These are phyloP conservation scores for Plasmopara muralis DNA, from an alignment of 352 stramenopile genomes.

Conservation along the genomic window DNA sequence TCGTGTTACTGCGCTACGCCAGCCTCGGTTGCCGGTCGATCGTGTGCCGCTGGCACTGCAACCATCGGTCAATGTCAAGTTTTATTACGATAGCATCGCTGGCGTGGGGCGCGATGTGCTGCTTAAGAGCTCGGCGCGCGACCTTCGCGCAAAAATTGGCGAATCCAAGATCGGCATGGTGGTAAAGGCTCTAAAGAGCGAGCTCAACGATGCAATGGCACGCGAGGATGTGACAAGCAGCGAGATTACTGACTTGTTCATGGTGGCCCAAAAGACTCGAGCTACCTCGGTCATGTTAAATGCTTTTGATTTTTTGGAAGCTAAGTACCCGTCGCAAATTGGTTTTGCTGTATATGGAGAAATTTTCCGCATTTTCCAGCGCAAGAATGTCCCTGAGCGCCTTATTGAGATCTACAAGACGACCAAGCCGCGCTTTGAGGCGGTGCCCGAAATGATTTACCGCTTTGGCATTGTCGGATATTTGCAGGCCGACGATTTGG, in stretches of 20 bases:
- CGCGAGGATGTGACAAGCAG: constrained; percentile 36
- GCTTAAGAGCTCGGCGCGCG: constrained; percentile 29
- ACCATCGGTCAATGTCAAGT: constrained; percentile 1
- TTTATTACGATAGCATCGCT: constrained; percentile 37
- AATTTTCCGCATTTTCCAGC: constrained; percentile 44
- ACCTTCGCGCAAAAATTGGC: constrained; percentile 35
- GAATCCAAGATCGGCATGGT: constrained; percentile 26
- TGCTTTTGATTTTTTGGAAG: constrained; percentile 40
- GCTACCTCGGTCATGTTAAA: constrained; percentile 41
- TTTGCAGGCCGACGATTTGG: constrained; percentile 43
- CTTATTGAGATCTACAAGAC: constrained; percentile 46
- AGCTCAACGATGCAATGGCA: constrained; percentile 28
- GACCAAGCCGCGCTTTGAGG: constrained; percentile 34
- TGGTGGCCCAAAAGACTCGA: constrained; percentile 43
- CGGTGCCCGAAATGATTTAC: constrained; percentile 61
- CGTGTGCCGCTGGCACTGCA: no score
- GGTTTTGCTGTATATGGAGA: constrained; percentile 60
- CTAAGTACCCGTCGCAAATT: constrained; percentile 38
- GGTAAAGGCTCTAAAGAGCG: constrained; percentile 30
- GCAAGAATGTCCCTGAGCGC: constrained; percentile 29
- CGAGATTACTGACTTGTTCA: constrained; percentile 51
- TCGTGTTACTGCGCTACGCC: constrained; percentile 38
- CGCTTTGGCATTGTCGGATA: constrained; percentile 59
- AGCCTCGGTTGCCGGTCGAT: constrained; percentile 15
- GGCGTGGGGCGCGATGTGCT: constrained; percentile 41